Evolutionary conservation across 1,284 basidiomycete species (phyloP).

Genomic region (Cutaneotrichosporon sp.): DNA sequence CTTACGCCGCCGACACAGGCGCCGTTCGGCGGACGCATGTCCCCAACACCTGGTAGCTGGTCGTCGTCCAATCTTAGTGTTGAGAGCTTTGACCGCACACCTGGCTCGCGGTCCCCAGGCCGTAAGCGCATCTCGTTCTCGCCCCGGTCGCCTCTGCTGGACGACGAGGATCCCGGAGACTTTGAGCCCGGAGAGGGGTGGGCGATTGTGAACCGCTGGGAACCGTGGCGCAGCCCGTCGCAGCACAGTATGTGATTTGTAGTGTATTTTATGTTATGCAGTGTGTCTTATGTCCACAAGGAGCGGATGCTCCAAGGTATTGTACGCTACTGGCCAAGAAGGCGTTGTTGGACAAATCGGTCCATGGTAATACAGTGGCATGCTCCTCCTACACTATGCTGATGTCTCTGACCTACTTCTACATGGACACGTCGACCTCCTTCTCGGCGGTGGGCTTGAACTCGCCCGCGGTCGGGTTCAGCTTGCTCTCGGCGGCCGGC

Average conservation of each 20-base stretch:
- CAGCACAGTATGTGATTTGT: background rate
- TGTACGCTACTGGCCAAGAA: too few relatives aligned
- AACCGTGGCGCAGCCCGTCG: slow-evolving; percentile 14
- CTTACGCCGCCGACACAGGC: background rate
- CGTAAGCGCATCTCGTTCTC: slow-evolving; percentile 20
- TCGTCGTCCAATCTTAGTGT: slow-evolving; percentile 3
- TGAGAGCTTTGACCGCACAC: slow-evolving; percentile 9
- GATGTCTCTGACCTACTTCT: slow-evolving; percentile 2
- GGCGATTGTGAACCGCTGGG: slow-evolving; percentile 48
- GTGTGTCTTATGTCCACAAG: background rate
- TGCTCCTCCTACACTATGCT: background rate
- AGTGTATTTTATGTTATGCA: background rate
- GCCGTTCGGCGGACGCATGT: background rate
- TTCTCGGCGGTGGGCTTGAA: slow-evolving; percentile 36
- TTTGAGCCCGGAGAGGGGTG: slow-evolving; percentile 49
- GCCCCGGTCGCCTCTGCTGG: slow-evolving; percentile 38
- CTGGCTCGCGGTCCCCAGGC: background rate
- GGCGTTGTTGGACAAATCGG: background rate
- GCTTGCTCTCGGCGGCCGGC: slow-evolving; percentile 16
- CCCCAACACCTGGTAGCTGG: background rate
- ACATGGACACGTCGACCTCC: slow-evolving; percentile 29
- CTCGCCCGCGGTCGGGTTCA: slow-evolving; percentile 37
- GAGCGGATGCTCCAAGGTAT: background rate
- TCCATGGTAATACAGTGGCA: slow-evolving; percentile 1
- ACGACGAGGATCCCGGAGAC: slow-evolving; percentile 51